Percentiles rank a stretch among this genome's conserved stretches.
Conservation (phyloP, 768 basidiomycete genomes). For the Suillus cothurnatus region DNA sequence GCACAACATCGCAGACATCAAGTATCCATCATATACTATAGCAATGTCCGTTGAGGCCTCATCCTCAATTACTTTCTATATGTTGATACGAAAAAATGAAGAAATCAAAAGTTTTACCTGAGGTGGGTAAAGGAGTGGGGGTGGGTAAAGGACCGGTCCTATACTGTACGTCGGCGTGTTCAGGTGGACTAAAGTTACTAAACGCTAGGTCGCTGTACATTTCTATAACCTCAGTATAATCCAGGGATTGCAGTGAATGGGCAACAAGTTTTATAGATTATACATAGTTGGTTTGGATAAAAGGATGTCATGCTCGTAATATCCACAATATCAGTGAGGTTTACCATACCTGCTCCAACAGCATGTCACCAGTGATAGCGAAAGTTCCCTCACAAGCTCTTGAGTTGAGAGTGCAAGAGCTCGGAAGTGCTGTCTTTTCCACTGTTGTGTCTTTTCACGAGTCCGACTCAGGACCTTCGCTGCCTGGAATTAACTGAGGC, state of each 20-base stretch:
- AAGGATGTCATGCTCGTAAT: neutral
- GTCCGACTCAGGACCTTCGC: conserved; percentile 59
- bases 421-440: too few species aligned
- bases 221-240: neutral
- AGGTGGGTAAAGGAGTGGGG: too few species aligned
- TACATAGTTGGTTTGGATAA: neutral
- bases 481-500: conserved; percentile 66
- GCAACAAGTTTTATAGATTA: neutral
- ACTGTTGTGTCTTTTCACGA: neutral
- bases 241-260: neutral
- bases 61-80: too few species aligned
- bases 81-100: too few species aligned
- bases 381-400: neutral
- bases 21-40: too few species aligned
- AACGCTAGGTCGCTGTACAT: neutral
- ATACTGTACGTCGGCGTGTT: too few species aligned
- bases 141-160: too few species aligned
- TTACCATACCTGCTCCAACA: neutral
- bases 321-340: neutral
- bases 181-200: neutral
- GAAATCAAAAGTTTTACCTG: too few species aligned
- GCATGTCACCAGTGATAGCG: neutral
- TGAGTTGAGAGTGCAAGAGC: neutral
- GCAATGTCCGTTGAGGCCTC: too few species aligned
- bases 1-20: too few species aligned